These are phyloP conservation scores for Leccinum obscurum DNA, from an alignment of 768 basidiomycete species.

Conservation along the genomic window DNA sequence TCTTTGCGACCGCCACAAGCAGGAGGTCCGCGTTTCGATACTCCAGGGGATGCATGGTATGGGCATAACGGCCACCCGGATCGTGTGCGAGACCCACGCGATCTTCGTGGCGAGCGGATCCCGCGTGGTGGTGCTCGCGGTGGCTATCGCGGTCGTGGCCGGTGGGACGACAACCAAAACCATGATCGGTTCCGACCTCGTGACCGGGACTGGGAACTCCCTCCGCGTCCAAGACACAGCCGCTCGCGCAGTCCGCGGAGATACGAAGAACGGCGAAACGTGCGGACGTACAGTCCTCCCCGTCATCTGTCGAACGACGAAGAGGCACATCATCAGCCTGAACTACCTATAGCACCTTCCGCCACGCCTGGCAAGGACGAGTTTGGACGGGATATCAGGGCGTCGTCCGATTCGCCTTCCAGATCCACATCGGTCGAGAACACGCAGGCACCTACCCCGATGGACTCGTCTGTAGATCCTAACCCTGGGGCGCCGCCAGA, in stretches of 20 bases:
- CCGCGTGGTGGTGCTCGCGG: conserved; percentile 56
- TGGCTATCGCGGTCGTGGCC: conserved; percentile 59
- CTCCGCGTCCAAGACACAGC: conserved; percentile 53
- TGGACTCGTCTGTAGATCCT: conserved; percentile 42
- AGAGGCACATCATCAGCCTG: conserved; percentile 27
- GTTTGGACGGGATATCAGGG: conserved; percentile 80
- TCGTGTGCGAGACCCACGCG: conserved; percentile 45
- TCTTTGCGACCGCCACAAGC: conserved; percentile 1
- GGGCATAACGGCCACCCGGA: conserved; percentile 32
- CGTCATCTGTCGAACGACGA: conserved; percentile 40
- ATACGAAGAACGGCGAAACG: conserved; percentile 49
- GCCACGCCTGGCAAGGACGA: conserved; percentile 67
- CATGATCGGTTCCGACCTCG: conserved; percentile 43
- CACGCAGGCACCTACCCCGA: conserved; percentile 30
- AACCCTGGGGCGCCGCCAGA: conserved; percentile 45
- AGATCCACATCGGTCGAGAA: conserved; percentile 28
- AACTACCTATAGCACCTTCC: conserved; percentile 23
- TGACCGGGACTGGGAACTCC: conserved; percentile 40
- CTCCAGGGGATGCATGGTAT: conserved; percentile 43
- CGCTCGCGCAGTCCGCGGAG: conserved; percentile 78
- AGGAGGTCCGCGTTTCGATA: conserved; percentile 30
- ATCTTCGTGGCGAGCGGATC: conserved; percentile 53
- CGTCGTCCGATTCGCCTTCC: conserved; percentile 42
- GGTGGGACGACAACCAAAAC: conserved; percentile 61
- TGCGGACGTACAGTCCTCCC: conserved; percentile 62